Evolutionary conservation across 192 early-diverging fungal genomes (phyloP).

Genomic region (Backusella morwellensis): DNA sequence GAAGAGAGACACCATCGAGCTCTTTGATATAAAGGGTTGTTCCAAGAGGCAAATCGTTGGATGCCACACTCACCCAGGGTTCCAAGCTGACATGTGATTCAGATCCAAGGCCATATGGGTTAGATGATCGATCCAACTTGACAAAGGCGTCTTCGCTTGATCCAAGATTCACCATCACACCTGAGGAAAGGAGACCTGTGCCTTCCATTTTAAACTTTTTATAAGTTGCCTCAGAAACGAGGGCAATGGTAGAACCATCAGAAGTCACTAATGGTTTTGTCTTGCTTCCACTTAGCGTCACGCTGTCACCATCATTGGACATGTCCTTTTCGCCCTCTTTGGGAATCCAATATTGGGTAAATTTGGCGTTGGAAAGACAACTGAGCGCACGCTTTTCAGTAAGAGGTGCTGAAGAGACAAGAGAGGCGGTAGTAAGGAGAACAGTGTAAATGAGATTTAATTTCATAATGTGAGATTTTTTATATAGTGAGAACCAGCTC

Average conservation of each 20-base stretch:
- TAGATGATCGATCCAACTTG: too few species aligned
- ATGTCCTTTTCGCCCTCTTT: too few species aligned
- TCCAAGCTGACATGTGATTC: too few species aligned
- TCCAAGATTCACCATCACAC: conserved; percentile 29
- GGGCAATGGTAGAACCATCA: conserved; percentile 25
- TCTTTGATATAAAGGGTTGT: conserved; percentile 32
- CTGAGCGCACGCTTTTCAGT: too few species aligned
- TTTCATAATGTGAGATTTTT: neutral
- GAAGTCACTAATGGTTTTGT: conserved; percentile 8
- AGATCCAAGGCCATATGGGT: too few species aligned
- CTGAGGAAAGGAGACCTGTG: conserved; percentile 30
- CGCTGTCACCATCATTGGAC: too few species aligned
- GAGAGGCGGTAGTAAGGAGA: neutral
- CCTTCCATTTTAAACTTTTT: conserved; percentile 41
- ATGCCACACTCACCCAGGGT: conserved; percentile 37
- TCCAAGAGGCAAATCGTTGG: conserved; percentile 36
- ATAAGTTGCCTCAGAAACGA: conserved; percentile 28
- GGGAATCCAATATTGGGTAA: too few species aligned
- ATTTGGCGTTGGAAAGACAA: too few species aligned
- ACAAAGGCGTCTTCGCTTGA: neutral
- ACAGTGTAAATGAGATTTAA: neutral
- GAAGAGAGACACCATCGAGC: conserved; percentile 30
- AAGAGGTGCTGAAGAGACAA: too few species aligned
- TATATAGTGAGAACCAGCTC: neutral
- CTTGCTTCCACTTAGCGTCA: conserved; percentile 19